These are phyloP conservation scores for Argentina anserina DNA, from an alignment of 306 rosid species.

Conservation along the genomic window DNA sequence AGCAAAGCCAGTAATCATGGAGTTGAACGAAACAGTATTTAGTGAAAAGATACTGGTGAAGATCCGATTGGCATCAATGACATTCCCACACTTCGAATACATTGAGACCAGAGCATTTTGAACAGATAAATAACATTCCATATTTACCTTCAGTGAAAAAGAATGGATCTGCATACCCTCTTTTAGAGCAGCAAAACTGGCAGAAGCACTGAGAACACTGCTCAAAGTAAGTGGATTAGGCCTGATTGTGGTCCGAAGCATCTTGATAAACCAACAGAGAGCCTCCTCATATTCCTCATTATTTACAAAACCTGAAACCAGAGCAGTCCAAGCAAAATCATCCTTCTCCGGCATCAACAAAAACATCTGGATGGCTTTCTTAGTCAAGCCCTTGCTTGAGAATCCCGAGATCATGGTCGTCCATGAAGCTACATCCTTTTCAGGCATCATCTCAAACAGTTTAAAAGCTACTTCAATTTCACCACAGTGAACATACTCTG, in stretches of 20 bases:
- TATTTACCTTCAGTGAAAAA: conserved; percentile 47
- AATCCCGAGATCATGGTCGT: conserved; percentile 67
- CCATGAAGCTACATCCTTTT: conserved; percentile 70
- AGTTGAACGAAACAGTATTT: conserved; percentile 58
- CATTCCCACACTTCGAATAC: conserved; percentile 76
- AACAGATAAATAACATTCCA: conserved; percentile 55
- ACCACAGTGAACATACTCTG: conserved; percentile 53
- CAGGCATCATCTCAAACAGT: conserved; percentile 55
- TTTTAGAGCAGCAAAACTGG: conserved; percentile 48
- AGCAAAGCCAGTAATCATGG: conserved; percentile 68
- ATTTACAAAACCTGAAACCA: conserved; percentile 72
- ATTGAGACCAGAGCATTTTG: conserved; percentile 77
- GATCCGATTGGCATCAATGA: conserved; percentile 48
- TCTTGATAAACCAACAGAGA: conserved; percentile 55
- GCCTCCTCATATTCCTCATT: conserved; percentile 58
- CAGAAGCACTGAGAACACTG: conserved; percentile 68
- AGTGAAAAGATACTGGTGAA: conserved; percentile 45
- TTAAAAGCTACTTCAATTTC: conserved; percentile 50
- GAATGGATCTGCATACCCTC: conserved; percentile 78
- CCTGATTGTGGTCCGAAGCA: conserved; percentile 43
- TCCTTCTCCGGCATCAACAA: conserved; percentile 60
- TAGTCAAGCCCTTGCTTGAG: conserved; percentile 45
- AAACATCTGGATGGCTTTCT: conserved; percentile 52
- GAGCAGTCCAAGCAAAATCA: conserved; percentile 74
- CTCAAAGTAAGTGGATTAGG: conserved; percentile 63